phyloP scores from a whole-genome alignment of 2,329 filamentous ascomycete species.

The Amphichorda felina region DNA sequence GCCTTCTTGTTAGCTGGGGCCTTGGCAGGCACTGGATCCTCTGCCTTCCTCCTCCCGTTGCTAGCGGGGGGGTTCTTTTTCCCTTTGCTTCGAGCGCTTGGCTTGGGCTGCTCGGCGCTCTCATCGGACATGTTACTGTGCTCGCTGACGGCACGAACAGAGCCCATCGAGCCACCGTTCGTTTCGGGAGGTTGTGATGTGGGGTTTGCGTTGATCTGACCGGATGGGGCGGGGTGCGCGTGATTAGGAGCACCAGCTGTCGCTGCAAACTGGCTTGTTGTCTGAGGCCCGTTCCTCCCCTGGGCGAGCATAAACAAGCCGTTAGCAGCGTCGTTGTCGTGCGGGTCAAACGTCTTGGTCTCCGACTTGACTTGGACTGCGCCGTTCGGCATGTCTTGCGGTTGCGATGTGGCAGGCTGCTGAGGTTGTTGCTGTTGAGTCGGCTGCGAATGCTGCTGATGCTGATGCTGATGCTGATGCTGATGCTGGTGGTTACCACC shows the following conservation, averaged over 20 bases:
- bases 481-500: conserved; percentile 15
- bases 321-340: conserved; percentile 92
- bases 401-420: conserved; percentile 33
- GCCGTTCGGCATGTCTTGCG: conserved; percentile 36
- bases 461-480: conserved; percentile 17
- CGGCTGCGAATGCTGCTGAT: conserved; percentile 13
- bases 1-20: conserved; percentile 56
- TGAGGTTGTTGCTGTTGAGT: conserved; percentile 13
- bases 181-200: conserved; percentile 34
- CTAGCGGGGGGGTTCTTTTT: conserved; percentile 49
- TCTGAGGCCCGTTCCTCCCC: conserved; percentile 47
- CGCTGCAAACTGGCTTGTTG: conserved; percentile 33
- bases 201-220: conserved; percentile 20
- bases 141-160: conserved; percentile 50
- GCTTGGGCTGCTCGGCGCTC: conserved; percentile 50
- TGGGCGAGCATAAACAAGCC: conserved; percentile 85
- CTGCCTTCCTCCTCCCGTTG: conserved; percentile 70
- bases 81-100: conserved; percentile 52
- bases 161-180: conserved; percentile 34
- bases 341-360: conserved; percentile 61
- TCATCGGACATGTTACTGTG: conserved; percentile 64
- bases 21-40: conserved; percentile 47
- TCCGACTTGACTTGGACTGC: conserved; percentile 30
- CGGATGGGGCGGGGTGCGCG: conserved; percentile 30
- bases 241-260: conserved; percentile 33